phyloP scores from a whole-genome alignment of 306 rosid genomes.

The Coriaria nepalensis region DNA sequence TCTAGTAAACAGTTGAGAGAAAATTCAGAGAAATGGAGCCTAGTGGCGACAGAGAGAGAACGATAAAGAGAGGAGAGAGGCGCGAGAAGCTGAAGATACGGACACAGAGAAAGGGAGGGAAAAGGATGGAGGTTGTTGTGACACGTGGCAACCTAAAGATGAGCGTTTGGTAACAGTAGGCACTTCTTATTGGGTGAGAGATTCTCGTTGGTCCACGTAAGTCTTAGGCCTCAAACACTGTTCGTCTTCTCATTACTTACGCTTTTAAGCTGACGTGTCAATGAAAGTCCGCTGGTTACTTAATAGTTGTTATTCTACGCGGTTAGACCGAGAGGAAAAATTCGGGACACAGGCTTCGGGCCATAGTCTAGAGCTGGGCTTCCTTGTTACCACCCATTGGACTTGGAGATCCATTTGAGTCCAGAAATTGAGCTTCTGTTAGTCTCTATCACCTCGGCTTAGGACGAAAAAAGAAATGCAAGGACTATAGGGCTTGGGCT shows the following conservation, averaged over 20 bases:
- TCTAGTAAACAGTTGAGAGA: not conserved
- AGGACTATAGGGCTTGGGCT: no score
- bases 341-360: no score
- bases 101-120: not conserved
- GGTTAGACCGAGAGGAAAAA: no score
- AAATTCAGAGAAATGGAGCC: not conserved
- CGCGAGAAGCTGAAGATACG: conserved; percentile 2
- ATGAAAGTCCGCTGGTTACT: not conserved
- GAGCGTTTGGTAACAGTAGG: conserved; percentile 14
- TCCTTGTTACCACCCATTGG: no score
- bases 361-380: no score
- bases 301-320: not conserved
- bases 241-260: not conserved
- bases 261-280: conserved; percentile 9
- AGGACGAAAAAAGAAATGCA: no score
- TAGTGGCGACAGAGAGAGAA: conserved; percentile 1
- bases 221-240: not conserved
- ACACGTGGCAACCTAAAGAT: conserved; percentile 61
- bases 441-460: no score
- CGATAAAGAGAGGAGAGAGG: conserved; percentile 15
- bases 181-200: conserved; percentile 38
- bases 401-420: no score
- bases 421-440: no score
- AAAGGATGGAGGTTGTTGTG: conserved; percentile 32
- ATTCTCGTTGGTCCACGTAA: conserved; percentile 6